Conservation (phyloP, 306 rosid species). For the Quercus cerris region DNA sequence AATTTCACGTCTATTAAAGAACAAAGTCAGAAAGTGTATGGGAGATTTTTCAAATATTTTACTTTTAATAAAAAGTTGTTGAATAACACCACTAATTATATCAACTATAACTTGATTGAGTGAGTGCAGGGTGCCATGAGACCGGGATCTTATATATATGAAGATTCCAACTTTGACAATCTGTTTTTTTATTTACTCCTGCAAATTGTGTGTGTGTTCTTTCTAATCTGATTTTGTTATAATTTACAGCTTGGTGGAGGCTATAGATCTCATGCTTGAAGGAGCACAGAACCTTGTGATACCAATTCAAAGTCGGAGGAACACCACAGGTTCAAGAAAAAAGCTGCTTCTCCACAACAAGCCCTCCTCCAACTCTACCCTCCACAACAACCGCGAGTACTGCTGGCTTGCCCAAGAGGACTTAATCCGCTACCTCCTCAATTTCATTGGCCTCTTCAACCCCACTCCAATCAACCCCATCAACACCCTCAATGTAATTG, state of each 20-base stretch:
- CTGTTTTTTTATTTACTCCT: too few relatives aligned
- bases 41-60: too few relatives aligned
- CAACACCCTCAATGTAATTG: conserved; percentile 49
- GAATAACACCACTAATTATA: too few relatives aligned
- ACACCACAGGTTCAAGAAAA: conserved; percentile 14
- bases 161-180: too few relatives aligned
- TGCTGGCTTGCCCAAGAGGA: conserved; percentile 97
- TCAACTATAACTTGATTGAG: too few relatives aligned
- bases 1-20: too few relatives aligned
- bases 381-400: conserved; percentile 44
- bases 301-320: conserved; percentile 33
- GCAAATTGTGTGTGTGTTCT: neutral
- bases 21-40: too few relatives aligned
- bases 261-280: conserved; percentile 60
- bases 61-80: too few relatives aligned
- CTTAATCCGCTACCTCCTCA: conserved; percentile 71
- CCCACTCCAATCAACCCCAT: conserved; percentile 44
- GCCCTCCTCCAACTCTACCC: conserved; percentile 16
- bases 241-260: conserved; percentile 53
- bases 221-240: neutral
- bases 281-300: conserved; percentile 76
- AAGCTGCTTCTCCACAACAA: conserved; percentile 23
- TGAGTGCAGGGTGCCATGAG: neutral
- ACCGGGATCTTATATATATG: too few relatives aligned
- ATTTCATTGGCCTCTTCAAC: conserved; percentile 62